phyloP scores from a whole-genome alignment of 2,329 filamentous ascomycete species.

The Scedosporium minutisporum region DNA sequence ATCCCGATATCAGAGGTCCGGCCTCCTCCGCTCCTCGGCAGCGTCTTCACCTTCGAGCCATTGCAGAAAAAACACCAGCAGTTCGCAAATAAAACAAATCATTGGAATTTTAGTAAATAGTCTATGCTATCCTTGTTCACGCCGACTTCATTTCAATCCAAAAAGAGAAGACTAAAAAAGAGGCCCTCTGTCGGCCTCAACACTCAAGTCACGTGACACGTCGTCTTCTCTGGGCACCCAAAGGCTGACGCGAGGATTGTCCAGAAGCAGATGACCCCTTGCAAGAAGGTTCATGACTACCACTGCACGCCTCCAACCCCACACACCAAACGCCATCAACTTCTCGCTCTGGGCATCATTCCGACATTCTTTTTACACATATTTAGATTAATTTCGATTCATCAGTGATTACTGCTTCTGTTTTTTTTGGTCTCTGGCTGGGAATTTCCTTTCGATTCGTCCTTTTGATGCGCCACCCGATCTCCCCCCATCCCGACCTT shows the following conservation, averaged over 20 bases:
- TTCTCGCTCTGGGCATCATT: conserved; percentile 5
- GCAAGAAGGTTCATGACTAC: conserved; percentile 5
- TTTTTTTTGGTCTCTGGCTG: not conserved
- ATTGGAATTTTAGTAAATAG: too few species aligned
- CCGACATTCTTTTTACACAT: conserved; percentile 4
- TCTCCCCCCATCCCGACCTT: not conserved
- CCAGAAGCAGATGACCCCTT: not conserved
- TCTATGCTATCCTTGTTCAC: not conserved
- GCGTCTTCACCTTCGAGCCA: not conserved
- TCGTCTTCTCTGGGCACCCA: not conserved
- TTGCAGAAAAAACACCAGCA: not conserved
- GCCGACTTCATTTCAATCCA: too few species aligned
- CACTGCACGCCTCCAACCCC: conserved; percentile 6
- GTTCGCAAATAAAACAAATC: too few species aligned
- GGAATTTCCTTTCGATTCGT: not conserved
- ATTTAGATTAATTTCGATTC: not conserved
- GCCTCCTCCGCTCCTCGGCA: too few species aligned
- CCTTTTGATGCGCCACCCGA: not conserved
- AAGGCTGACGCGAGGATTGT: conserved; percentile 6
- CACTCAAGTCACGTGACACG: not conserved
- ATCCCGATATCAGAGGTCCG: too few species aligned
- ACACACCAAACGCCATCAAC: conserved; percentile 5
- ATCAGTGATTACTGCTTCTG: not conserved
- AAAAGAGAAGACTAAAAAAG: too few species aligned
- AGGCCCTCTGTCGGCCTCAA: not conserved